phyloP scores from a whole-genome alignment of 1,284 basidiomycete species.

The Polyporus tsugae region DNA sequence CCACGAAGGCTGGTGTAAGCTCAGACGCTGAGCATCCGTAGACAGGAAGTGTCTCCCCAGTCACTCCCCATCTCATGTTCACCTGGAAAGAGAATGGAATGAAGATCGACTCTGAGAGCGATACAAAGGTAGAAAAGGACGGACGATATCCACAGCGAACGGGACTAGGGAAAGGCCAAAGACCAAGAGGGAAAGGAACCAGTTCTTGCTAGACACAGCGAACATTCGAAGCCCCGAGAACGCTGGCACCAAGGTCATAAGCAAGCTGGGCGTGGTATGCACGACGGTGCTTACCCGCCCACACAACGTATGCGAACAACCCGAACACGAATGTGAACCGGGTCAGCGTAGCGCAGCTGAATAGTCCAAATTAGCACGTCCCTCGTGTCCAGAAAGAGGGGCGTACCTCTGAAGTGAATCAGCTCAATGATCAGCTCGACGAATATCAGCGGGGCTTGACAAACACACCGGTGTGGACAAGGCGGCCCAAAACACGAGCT shows the following conservation, averaged over 20 bases:
- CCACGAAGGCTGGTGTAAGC: neutral
- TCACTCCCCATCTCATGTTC: neutral
- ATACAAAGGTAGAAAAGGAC: neutral
- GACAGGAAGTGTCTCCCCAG: neutral
- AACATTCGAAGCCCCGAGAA: slow-evolving; percentile 19
- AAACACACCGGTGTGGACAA: neutral
- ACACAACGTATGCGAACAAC: neutral
- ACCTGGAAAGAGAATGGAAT: neutral
- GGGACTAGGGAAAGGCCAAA: slow-evolving; percentile 11
- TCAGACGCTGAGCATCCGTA: neutral
- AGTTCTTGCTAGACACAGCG: slow-evolving; percentile 12
- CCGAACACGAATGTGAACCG: neutral
- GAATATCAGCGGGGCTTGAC: neutral
- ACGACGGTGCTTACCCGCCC: neutral
- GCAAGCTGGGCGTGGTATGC: neutral
- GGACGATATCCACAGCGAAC: slow-evolving; percentile 8
- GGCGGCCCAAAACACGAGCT: neutral
- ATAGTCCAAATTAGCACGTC: neutral
- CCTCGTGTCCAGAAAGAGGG: neutral
- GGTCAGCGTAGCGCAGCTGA: neutral
- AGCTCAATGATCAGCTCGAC: neutral
- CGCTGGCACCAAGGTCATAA: neutral
- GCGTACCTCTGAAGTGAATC: neutral
- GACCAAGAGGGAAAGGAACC: neutral
- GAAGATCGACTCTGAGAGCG: neutral